A percentile compares a stretch with the other conserved stretches of the same genome.
These are phyloP conservation scores for Ceratocystis diversiconidia DNA, from an alignment of 2,329 filamentous ascomycete species.

Conservation along the genomic window DNA sequence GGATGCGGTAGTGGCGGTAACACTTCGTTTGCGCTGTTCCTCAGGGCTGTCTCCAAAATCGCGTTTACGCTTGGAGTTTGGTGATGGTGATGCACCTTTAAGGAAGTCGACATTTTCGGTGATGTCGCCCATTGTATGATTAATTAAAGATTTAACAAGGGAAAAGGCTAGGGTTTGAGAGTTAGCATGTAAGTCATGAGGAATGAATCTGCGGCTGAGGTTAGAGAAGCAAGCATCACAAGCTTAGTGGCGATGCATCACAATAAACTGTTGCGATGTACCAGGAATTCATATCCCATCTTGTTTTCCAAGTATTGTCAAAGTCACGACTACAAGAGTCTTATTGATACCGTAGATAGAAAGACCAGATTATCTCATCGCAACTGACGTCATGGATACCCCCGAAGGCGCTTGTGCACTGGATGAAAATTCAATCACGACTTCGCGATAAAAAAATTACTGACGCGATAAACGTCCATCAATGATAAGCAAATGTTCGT, in stretches of 20 bases:
- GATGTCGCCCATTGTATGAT: conserved; percentile 15
- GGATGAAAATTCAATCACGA: neutral
- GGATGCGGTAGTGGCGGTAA: conserved; percentile 28
- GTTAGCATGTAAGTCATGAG: neutral
- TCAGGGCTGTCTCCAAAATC: conserved; percentile 35
- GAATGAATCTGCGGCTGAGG: neutral
- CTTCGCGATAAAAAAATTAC: neutral
- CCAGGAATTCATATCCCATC: neutral
- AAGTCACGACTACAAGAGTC: neutral
- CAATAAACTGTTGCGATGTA: neutral
- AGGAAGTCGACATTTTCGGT: conserved; percentile 12
- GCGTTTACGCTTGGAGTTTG: conserved; percentile 43
- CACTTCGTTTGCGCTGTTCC: conserved; percentile 37
- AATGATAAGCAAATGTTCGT: neutral
- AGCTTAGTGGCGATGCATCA: neutral
- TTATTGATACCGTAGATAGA: neutral
- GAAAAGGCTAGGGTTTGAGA: neutral
- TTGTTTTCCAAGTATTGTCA: neutral
- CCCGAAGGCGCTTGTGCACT: neutral
- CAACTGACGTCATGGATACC: neutral
- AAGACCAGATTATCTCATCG: neutral
- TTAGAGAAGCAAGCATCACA: neutral
- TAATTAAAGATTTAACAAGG: neutral
- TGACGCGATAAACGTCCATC: conserved; percentile 4
- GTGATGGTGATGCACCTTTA: conserved; percentile 24